Percentiles rank a stretch among this genome's conserved stretches.
Conservation (phyloP, 331 rosid genomes). For the Rosa hybrid region DNA sequence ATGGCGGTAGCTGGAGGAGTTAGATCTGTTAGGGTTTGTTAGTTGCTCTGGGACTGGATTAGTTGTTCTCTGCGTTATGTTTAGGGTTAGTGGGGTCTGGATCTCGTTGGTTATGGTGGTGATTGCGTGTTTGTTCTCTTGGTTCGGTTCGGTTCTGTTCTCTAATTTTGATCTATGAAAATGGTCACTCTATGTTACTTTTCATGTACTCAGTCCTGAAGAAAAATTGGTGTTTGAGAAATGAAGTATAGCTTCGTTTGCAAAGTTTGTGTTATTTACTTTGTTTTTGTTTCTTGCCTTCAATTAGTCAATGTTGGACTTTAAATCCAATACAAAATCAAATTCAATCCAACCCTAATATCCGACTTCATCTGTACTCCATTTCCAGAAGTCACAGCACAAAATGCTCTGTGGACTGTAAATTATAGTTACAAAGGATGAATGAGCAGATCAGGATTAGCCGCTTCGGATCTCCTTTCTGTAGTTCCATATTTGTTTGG, state of each 20-base stretch:
- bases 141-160: slow-evolving; percentile 25
- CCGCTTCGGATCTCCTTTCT: too few relatives aligned
- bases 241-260: slow-evolving; percentile 5
- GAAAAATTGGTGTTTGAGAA: slow-evolving; percentile 18
- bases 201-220: slow-evolving; percentile 23
- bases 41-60: background rate
- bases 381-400: too few relatives aligned
- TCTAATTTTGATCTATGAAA: slow-evolving; percentile 57
- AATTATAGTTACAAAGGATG: too few relatives aligned
- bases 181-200: slow-evolving; percentile 27
- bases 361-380: too few relatives aligned
- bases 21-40: slow-evolving; percentile 1
- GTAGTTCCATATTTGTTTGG: too few relatives aligned
- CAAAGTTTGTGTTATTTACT: background rate
- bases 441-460: too few relatives aligned
- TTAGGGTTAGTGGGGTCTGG: slow-evolving; percentile 21
- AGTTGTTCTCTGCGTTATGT: background rate
- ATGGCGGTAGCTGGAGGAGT: slow-evolving; percentile 83
- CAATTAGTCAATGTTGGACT: too few relatives aligned
- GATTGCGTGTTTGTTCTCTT: background rate
- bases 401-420: too few relatives aligned
- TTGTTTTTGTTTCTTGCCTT: background rate
- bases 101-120: background rate
- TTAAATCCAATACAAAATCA: too few relatives aligned
- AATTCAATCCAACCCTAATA: too few relatives aligned